A percentile compares a stretch with the other conserved stretches of the same genome.
Evolutionary conservation across 306 rosid genomes (phyloP).

Genomic region (Quercus suber): DNA sequence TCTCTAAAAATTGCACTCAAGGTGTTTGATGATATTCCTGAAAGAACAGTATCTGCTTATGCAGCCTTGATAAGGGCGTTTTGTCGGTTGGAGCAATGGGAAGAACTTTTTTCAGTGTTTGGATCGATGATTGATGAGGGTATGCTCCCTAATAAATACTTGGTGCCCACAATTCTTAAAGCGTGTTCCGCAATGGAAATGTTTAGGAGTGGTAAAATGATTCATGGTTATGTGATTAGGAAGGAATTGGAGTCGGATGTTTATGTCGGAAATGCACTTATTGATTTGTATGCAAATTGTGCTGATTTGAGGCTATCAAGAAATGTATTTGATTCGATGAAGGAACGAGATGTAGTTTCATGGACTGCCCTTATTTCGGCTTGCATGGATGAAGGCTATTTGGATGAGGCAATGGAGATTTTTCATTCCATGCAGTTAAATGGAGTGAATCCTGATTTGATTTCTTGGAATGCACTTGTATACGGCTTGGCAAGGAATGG

Average conservation of each 20-base stretch:
- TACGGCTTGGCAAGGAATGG: conserved; percentile 45
- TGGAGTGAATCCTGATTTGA: conserved; percentile 39
- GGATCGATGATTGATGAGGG: conserved; percentile 40
- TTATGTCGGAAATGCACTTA: conserved; percentile 40
- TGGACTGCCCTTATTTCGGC: conserved; percentile 50
- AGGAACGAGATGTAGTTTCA: conserved; percentile 41
- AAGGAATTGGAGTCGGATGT: conserved; percentile 29
- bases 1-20: conserved; percentile 34
- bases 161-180: conserved; percentile 44
- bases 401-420: conserved; percentile 32
- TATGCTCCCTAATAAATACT: conserved; percentile 32
- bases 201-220: conserved; percentile 35
- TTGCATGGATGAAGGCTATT: conserved; percentile 36
- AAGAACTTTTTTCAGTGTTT: conserved; percentile 30
- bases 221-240: conserved; percentile 37
- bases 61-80: conserved; percentile 28
- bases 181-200: conserved; percentile 31
- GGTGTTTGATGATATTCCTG: conserved; percentile 29
- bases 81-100: conserved; percentile 38
- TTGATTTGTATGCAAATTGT: conserved; percentile 40
- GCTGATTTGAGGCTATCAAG: conserved; percentile 35
- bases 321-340: conserved; percentile 36
- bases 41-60: conserved; percentile 16
- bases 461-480: conserved; percentile 50
- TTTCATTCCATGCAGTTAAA: conserved; percentile 35